These are phyloP conservation scores for Cystobasidium ongulense DNA, from an alignment of 768 basidiomycete genomes.

Conservation along the genomic window DNA sequence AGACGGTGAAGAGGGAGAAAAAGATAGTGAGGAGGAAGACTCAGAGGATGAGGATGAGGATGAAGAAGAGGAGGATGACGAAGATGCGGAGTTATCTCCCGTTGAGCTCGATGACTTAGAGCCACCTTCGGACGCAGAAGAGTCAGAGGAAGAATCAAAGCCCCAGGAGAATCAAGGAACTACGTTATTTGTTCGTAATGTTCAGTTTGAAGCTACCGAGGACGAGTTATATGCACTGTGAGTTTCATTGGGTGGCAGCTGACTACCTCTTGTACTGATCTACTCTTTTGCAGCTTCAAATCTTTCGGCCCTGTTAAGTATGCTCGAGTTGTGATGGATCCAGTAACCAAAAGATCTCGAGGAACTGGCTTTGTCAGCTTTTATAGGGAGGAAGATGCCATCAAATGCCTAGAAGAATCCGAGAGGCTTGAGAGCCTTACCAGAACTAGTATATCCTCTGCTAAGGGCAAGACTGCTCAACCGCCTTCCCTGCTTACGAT, in stretches of 20 bases:
- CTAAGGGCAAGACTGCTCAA: conserved; percentile 13
- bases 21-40: conserved; percentile 37
- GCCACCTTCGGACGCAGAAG: conserved; percentile 33
- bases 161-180: conserved; percentile 55
- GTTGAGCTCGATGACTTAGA: conserved; percentile 45
- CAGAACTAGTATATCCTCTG: not conserved
- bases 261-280: conserved; percentile 10
- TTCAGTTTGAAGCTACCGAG: conserved; percentile 84
- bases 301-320: conserved; percentile 86
- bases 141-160: conserved; percentile 29
- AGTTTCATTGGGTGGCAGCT: conserved; percentile 41
- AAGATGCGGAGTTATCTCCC: conserved; percentile 45
- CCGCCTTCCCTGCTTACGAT: conserved; percentile 70
- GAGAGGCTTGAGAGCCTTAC: conserved; percentile 28
- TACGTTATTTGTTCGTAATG: conserved; percentile 86
- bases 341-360: conserved; percentile 70
- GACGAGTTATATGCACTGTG: conserved; percentile 80
- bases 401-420: conserved; percentile 60
- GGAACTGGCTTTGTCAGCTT: conserved; percentile 97
- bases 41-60: conserved; percentile 39
- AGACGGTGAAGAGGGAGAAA: conserved; percentile 44
- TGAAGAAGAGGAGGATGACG: conserved; percentile 47
- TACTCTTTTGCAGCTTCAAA: conserved; percentile 60
- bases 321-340: conserved; percentile 80
- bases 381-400: conserved; percentile 85